Conservation (phyloP, 768 basidiomycete species). For the Dictyophora rubrovolvata region DNA sequence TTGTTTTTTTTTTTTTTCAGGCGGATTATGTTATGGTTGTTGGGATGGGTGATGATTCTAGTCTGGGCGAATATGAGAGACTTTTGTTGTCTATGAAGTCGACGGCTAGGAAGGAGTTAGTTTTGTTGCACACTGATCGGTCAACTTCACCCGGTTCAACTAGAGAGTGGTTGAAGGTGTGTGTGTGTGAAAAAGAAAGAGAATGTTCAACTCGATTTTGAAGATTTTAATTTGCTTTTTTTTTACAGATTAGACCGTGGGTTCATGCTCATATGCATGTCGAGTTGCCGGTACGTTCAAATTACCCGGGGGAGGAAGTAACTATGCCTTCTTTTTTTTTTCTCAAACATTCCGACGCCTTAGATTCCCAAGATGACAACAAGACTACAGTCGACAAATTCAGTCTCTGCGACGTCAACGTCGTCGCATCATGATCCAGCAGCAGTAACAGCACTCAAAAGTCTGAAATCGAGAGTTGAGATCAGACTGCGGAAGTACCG, state of each 20-base stretch:
- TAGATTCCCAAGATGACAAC: not conserved
- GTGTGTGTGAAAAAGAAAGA: slow-evolving; percentile 4
- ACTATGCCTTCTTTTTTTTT: no score
- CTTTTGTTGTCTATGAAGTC: slow-evolving; percentile 92
- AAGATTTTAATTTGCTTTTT: slow-evolving; percentile 7
- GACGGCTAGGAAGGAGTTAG: slow-evolving; percentile 94
- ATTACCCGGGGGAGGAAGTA: no score
- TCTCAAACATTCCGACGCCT: not conserved
- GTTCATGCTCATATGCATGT: slow-evolving; percentile 93
- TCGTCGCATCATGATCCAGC: slow-evolving; percentile 67
- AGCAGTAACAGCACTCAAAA: slow-evolving; percentile 80
- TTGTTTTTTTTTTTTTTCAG: slow-evolving; percentile 24
- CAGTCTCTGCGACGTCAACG: slow-evolving; percentile 33
- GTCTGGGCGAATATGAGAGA: slow-evolving; percentile 89
- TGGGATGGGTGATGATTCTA: slow-evolving; percentile 87
- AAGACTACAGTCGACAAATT: slow-evolving; percentile 33
- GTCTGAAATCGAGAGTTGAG: slow-evolving; percentile 87
- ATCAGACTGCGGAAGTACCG: slow-evolving; percentile 83
- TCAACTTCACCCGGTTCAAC: slow-evolving; percentile 85
- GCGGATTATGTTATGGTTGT: slow-evolving; percentile 93
- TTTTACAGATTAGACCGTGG: slow-evolving; percentile 85
- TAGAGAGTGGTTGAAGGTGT: slow-evolving; percentile 88
- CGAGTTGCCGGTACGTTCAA: slow-evolving; percentile 64
- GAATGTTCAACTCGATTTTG: not conserved
- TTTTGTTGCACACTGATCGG: slow-evolving; percentile 86